Evolutionary conservation across 441 rosid species (phyloP), one percentile per base, ranked within the genome.

Genomic region (Aquilaria agallochum): DNA sequence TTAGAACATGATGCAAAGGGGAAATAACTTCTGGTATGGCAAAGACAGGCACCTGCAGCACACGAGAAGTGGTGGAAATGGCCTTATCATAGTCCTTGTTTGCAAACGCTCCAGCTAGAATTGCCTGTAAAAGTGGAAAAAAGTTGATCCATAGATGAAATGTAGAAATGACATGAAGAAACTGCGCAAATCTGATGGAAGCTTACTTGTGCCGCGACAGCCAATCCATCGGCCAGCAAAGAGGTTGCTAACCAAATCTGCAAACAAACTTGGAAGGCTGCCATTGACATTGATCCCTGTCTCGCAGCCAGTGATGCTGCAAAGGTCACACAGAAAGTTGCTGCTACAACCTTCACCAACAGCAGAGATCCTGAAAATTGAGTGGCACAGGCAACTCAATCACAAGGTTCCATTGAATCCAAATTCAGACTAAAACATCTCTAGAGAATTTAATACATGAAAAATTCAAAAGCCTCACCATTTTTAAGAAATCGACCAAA

Each of bases 401-500:
- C 60, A 64, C 31, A 60, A 53, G 56, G n/a, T 12, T 50, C 31
- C 48, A 44, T 58, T 14, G 33, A 45, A 63, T 63, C 67, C 27
- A 56, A 9, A 10, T 32, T 45, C 4, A 2, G 54, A 11, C 14
- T n/a, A 62, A 42, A 44, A 44, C 32, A 14, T 5, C 46, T 31
- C 53, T 12, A 40, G 33, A 56, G 33, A 49, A 56, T 50, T 20
- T 15, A 13, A 56, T 48, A 14, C 14, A 58, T 56, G 31, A 36
- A 33, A 11, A 20, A 20, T 20, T 20, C 27, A 20, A 20, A 20
- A 20, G 27, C 27, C 27, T 20, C 27, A 83, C 97, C 95, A 32
- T 91, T 94, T 76, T 81, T 86, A 31, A 94, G 83, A 74, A 91
- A 94, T 72, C 81, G 80, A 58, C 78, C 77, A 47, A 94, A 67